Base-by-base conservation (phyloP, 2,329 filamentous ascomycete species). In the Monilinia fructicola region DNA sequence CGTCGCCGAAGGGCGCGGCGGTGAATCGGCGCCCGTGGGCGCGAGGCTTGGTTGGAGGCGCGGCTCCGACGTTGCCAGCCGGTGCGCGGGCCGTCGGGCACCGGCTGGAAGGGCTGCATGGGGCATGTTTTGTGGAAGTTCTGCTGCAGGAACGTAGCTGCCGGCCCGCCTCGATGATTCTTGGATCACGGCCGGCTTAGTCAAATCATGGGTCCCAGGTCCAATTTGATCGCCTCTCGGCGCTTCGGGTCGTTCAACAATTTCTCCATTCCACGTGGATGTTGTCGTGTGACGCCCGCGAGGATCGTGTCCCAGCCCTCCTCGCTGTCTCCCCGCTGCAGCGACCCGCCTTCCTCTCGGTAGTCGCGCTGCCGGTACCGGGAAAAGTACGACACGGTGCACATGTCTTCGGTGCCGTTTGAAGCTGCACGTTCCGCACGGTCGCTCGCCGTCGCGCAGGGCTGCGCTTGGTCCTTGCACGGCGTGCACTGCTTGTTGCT, bases 1-100 rank as follows among this genome's bases (percentile, higher is more conserved):
- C 59, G n/a, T 62, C 59, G 0, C 46, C 59, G 28, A 62, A 62
- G n/a, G 59, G 59, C 28, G 50, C 44, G 28, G 58, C 44, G 23
- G n/a, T 26, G n/a, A 38, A 50, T 48, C 58, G 21, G n/a, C 44
- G 16, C 28, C 58, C 31, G 2, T 28, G 4, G 44, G 58, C 2
- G 44, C 58, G 23, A 60, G 44, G 21, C 58, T 60, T 10, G 23
- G 23, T 50, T 50, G 18, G 58, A 60, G 18, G 58, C 44, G 31
- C 50, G 21, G 28, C 38, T 60, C 58, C n/a, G 11, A 60, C 58
- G 5, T 28, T 50, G 6, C 28, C 44, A 60, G 21, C 23, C 58
- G 58, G 38, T 60, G n/a, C n/a, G n/a, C n/a, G n/a, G n/a, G 4
- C 58, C 58, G 12, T 14, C 31, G 10, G 42, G 44, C 11, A 18